Base-by-base conservation (phyloP, 805 yeast species). In the Sugiyamaella qingdaonensis region DNA sequence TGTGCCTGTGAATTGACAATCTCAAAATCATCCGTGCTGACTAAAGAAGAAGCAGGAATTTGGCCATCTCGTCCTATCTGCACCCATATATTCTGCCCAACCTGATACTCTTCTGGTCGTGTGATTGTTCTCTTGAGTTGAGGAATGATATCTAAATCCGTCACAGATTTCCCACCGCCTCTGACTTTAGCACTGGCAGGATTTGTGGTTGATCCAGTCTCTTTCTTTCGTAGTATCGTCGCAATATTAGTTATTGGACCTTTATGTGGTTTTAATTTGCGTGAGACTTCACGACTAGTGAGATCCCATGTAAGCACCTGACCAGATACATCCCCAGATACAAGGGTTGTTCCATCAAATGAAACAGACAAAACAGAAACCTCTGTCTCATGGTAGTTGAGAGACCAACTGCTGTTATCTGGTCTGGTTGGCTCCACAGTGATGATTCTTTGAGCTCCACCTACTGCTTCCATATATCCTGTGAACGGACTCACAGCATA, bases 251-350 rank as follows among this genome's bases (percentile, higher is more conserved):
- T 48, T 10, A 62, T 56, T 8, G 59, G 56, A 10, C 67, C 66
- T 46, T 54, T 52, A 52, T 51, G 58, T 47, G 59, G 56, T 39
- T 65, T 57, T 52, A 61, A 59, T 29, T 61, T 61, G 14, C 64
- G 56, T 16, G 63, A 53, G 14, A 69, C 62, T 57, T 73, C 76
- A 33, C 57, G 54, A 1, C 72, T 63, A 2, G 71, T 66, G n/a
- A 66, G 73, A 67, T 92, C 97, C 60, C 84, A 78, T 0, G 84
- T 75, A 39, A 78, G 78, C 1, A 88, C 80, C 29, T 78, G 74
- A 1, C 97, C 97, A n/a, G 60, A 63, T 0, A 76, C 67, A 64
- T 88, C 95, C 34, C 97, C 97, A 4, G 89, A 79, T 2, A 86
- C 71, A 4, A 91, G 62, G 35, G 73, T 67, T 14, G 91, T 80